phyloP scores from a whole-genome alignment of 148 eudicot species.

The Camellia sinensis region DNA sequence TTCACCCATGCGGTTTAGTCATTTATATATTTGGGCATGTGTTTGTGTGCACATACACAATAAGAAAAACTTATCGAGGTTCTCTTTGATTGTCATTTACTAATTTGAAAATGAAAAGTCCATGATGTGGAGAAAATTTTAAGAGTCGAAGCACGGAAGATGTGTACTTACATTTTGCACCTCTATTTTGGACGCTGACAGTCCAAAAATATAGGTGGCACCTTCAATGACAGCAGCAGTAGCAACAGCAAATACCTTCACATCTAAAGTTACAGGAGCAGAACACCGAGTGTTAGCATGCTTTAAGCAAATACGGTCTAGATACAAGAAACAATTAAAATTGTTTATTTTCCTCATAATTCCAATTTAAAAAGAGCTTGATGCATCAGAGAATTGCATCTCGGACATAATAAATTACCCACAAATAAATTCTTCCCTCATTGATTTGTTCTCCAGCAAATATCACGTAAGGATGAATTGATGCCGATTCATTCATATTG shows the following conservation, averaged over 20 bases:
- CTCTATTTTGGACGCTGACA: constrained; percentile 59
- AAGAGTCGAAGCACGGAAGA: neutral
- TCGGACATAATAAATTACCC: no score
- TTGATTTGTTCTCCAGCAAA: neutral
- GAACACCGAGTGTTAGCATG: constrained; percentile 6
- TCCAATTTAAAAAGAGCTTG: no score
- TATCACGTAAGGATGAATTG: no score
- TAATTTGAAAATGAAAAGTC: no score
- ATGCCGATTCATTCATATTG: no score
- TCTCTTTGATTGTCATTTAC: no score
- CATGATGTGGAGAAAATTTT: no score
- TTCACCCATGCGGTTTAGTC: neutral
- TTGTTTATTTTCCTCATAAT: neutral
- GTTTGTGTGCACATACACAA: no score
- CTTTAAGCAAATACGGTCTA: neutral
- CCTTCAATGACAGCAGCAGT: constrained; percentile 74
- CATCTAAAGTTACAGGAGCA: constrained; percentile 44
- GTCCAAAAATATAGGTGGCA: constrained; percentile 52
- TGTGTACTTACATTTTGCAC: constrained; percentile 58
- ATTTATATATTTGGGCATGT: neutral
- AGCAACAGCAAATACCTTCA: constrained; percentile 76
- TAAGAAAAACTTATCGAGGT: no score
- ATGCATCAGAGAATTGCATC: no score
- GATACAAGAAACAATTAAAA: neutral
- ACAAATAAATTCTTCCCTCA: neutral